Base-by-base conservation (phyloP, 2,329 filamentous ascomycete species). In the Pseudogymnoascus pannorum region DNA sequence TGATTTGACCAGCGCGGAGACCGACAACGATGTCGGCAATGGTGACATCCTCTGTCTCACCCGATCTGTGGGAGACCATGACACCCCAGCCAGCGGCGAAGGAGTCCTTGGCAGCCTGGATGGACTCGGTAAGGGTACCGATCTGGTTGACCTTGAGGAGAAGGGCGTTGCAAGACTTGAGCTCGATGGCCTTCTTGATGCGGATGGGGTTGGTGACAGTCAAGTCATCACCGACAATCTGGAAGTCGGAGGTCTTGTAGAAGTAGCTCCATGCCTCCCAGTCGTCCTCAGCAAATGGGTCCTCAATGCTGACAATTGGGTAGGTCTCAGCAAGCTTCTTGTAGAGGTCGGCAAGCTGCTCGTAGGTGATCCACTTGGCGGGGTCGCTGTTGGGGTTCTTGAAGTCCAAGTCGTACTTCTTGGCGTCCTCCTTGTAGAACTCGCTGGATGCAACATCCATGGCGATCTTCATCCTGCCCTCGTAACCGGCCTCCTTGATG, bases 191-290 rank as follows among this genome's bases (percentile, higher is more conserved):
- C 86, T 95, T 96, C 91, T 97, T 97, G 86, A 99, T 99, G 79
- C 94, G 93, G 72, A 90, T 81, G 66, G 94, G 94, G 87, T 99
- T 99, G 79, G 94, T 99, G 79, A 99, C 94, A 69, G 94, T 97
- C 85, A 99, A 80, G 76, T 99, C 94, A 75, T 99, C 94, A 82
- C 88, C 94, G 69, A 99, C 94, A 75, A 99, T 92, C 85, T 99
- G 94, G 84, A 95, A 92, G 79, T 97, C 87, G 75, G 91, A 92
- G 72, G 91, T 94, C 89, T 97, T 97, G 89, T 89, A 96, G 88
- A 97, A 99, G 88, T 97, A 96, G 87, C 91, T 96, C 94, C 94
- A 99, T 66, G 94, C 94, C 86, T 97, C 93, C 94, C 94, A 99
- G 84, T 99, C 94, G 74, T 97, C 94, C 86, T 99, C 94, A 68